These are phyloP conservation scores for Rosa persica DNA, from an alignment of 306 rosid genomes.

Conservation along the genomic window DNA sequence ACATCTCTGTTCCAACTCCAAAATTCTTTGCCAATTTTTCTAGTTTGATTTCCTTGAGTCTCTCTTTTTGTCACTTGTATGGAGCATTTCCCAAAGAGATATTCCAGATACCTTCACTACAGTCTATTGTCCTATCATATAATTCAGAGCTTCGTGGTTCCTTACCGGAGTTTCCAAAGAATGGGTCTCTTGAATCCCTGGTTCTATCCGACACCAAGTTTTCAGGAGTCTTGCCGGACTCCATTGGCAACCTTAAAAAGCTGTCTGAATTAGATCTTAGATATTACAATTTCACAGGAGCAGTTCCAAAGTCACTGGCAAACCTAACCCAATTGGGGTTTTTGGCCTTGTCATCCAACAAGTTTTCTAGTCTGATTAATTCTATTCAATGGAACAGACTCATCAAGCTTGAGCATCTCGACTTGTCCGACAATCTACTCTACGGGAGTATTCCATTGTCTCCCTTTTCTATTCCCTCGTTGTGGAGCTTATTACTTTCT, in stretches of 20 bases:
- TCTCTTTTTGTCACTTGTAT: not conserved
- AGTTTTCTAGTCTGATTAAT: conserved; percentile 13
- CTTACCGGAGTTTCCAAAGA: conserved; percentile 9
- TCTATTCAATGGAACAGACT: conserved; percentile 25
- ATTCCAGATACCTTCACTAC: conserved; percentile 21
- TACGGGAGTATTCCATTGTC: conserved; percentile 26
- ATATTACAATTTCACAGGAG: conserved; percentile 12
- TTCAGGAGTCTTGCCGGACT: conserved; percentile 22
- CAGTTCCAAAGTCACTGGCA: conserved; percentile 12
- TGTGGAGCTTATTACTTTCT: not conserved
- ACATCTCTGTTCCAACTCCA: conserved; percentile 13
- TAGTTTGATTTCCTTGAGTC: conserved; percentile 19
- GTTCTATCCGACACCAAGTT: not conserved
- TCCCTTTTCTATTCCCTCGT: conserved; percentile 13
- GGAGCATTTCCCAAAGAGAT: conserved; percentile 24
- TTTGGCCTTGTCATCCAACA: conserved; percentile 17
- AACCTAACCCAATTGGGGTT: conserved; percentile 11
- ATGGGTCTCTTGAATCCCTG: not conserved
- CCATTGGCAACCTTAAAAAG: conserved; percentile 17
- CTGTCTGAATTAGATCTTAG: conserved; percentile 10
- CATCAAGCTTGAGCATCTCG: not conserved
- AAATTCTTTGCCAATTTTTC: conserved; percentile 9
- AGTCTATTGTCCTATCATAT: not conserved
- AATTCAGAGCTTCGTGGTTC: conserved; percentile 17
- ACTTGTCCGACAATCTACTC: conserved; percentile 17